These are phyloP conservation scores for Talaromyces funiculosus DNA, from an alignment of 2,329 filamentous ascomycete genomes.

Conservation along the genomic window DNA sequence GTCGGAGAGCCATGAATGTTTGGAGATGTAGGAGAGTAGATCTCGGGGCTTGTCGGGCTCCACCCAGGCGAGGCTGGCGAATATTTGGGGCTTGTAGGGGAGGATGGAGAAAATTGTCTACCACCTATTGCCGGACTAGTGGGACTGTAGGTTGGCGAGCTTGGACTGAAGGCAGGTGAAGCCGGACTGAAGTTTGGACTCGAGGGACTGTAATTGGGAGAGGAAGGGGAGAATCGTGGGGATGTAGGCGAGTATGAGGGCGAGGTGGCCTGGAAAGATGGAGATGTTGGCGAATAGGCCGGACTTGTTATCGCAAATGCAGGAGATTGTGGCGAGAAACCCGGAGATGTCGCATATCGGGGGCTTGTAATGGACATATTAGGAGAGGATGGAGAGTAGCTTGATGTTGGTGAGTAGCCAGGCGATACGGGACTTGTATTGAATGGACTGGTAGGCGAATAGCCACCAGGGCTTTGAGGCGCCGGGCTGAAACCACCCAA, in stretches of 20 bases:
- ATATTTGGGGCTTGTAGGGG: slow-evolving; percentile 49
- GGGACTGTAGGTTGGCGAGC: slow-evolving; percentile 54
- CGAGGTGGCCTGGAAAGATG: slow-evolving; percentile 59
- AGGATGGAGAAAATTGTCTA: slow-evolving; percentile 40
- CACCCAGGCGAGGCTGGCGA: slow-evolving; percentile 52
- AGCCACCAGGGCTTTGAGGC: slow-evolving; percentile 58
- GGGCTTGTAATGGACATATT: slow-evolving; percentile 55
- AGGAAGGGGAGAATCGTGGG: slow-evolving; percentile 53
- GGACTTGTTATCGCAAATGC: slow-evolving; percentile 46
- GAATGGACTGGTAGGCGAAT: slow-evolving; percentile 69
- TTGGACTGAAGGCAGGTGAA: slow-evolving; percentile 50
- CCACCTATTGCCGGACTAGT: slow-evolving; percentile 47
- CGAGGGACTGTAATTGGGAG: slow-evolving; percentile 56
- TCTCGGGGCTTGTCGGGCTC: slow-evolving; percentile 43
- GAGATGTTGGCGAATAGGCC: slow-evolving; percentile 73
- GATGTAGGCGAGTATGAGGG: slow-evolving; percentile 51
- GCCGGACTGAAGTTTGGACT: slow-evolving; percentile 52
- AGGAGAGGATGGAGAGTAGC: slow-evolving; percentile 72
- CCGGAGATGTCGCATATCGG: slow-evolving; percentile 49
- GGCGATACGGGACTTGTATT: slow-evolving; percentile 65
- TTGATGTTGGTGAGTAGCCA: slow-evolving; percentile 57
- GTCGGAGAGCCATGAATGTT: slow-evolving; percentile 44
- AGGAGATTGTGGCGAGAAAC: slow-evolving; percentile 52
- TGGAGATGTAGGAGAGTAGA: slow-evolving; percentile 47
- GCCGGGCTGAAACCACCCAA: slow-evolving; percentile 60